Evolutionary conservation across 2,329 filamentous ascomycete genomes (phyloP), one percentile per base, ranked within the genome.

Genomic region (Clonostachys rhizophaga): DNA sequence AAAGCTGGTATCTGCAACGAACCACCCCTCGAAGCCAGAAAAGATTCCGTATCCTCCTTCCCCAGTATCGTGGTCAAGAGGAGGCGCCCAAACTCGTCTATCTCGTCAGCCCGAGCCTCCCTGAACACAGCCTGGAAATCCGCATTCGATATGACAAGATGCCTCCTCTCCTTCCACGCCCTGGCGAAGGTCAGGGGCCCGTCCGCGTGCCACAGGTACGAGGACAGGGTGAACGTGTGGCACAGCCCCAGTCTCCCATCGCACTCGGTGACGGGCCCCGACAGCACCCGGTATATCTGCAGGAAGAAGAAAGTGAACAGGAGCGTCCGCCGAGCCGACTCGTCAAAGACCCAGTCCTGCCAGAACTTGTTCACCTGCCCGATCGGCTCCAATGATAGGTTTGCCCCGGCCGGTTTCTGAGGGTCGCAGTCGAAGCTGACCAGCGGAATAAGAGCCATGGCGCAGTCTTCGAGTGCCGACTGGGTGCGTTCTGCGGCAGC

Each of bases 241-340:
- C 61, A 62, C 30, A 61, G 42, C 5, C 60, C 55, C 10, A 62
- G 51, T 44, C 50, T 57, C 3, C 59, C 61, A 41, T 62, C 59
- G 35, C 65, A 68, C 3, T 52, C 48, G 16, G 54, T 40, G 4
- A 49, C 50, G 4, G 56, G 52, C 3, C 62, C 63, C 3, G 59
- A 48, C n/a, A 72, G 50, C 14, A 67, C 51, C 2, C 63, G 59
- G 48, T 70, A 68, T 12, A 58, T 50, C 42, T 69, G 63, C 16
- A 67, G 45, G 45, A 79, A 66, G 40, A 75, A 77, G 50, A 74
- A 73, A 0, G 69, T 57, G 12, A 75, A 62, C 2, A 81, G 59
- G 1, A 75, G 62, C 0, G 78, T 81, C 14, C 78, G 71, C 3
- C 77, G 68, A 1, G 71, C 63, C 1, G 76, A 79, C 55, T 83